phyloP scores from a whole-genome alignment of 257 asterid genomes.

The Salvia rosmarinus region DNA sequence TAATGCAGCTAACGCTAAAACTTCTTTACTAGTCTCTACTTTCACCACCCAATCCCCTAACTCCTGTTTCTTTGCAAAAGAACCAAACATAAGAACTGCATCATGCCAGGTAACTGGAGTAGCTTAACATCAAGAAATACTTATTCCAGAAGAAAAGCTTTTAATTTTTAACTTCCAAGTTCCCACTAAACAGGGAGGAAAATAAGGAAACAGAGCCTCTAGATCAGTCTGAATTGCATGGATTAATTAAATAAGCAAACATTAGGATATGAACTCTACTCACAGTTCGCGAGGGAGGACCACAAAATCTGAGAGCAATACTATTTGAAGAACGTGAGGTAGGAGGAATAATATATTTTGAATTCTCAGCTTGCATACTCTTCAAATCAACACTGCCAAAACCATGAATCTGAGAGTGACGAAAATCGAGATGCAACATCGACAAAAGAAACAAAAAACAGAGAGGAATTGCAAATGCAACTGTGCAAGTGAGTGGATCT shows the following conservation, averaged over 20 bases:
- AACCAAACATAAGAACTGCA: not conserved
- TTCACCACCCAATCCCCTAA: not conserved
- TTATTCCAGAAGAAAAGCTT: not conserved
- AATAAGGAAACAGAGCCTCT: not conserved
- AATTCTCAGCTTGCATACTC: conserved; percentile 89
- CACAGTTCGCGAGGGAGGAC: conserved; percentile 55
- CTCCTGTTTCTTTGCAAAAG: not conserved
- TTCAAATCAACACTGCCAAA: conserved; percentile 90
- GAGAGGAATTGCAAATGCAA: conserved; percentile 31
- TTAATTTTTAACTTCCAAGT: not conserved
- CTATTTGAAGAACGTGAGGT: conserved; percentile 83
- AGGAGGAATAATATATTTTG: conserved; percentile 63
- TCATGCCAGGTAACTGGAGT: conserved; percentile 2
- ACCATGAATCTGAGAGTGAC: conserved; percentile 57
- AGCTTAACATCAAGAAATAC: not conserved
- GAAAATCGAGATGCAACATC: conserved; percentile 38
- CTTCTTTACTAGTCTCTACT: not conserved
- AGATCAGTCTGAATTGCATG: not conserved
- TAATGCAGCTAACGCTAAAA: not conserved
- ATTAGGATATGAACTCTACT: conserved; percentile 39
- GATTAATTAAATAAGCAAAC: conserved; percentile 10
- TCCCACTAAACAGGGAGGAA: not conserved
- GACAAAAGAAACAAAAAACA: conserved; percentile 22
- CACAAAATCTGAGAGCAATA: conserved; percentile 74
- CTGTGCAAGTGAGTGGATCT: conserved; percentile 29